Evolutionary conservation across 2,329 filamentous ascomycete genomes (phyloP).

Genomic region (Fusarium nanum): DNA sequence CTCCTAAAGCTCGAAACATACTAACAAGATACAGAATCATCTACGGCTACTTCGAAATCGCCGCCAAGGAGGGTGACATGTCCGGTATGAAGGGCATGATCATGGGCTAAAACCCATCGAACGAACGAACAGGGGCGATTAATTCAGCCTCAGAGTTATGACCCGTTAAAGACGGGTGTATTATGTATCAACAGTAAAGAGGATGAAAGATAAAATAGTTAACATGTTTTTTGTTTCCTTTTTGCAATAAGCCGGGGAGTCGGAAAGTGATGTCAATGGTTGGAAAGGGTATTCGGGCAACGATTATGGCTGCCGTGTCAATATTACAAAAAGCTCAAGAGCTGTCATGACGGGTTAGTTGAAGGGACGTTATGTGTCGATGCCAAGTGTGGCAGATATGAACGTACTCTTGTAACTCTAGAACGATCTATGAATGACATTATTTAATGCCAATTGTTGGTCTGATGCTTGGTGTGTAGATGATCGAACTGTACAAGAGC

Average conservation of each 20-base stretch:
- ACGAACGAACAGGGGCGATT: conserved; percentile 34
- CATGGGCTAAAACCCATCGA: conserved; percentile 66
- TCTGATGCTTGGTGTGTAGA: not conserved
- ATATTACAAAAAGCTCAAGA: conserved; percentile 36
- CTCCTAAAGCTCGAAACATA: not conserved
- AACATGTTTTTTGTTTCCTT: conserved; percentile 46
- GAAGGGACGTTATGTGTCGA: conserved; percentile 26
- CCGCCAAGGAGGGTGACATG: conserved; percentile 97
- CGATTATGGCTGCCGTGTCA: conserved; percentile 42
- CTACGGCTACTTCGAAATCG: conserved; percentile 99
- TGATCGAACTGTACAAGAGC: not conserved
- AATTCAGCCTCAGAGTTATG: conserved; percentile 38
- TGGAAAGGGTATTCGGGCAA: conserved; percentile 42
- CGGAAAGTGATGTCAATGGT: conserved; percentile 41
- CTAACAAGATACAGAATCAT: conserved; percentile 79
- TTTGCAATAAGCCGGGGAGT: conserved; percentile 43
- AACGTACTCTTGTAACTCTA: conserved; percentile 39
- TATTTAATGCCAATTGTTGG: conserved; percentile 30
- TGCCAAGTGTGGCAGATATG: conserved; percentile 16
- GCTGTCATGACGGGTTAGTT: conserved; percentile 40
- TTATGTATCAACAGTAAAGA: conserved; percentile 48
- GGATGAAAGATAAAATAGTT: conserved; percentile 46
- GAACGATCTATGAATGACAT: conserved; percentile 46
- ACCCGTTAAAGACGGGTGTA: conserved; percentile 27
- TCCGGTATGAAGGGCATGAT: conserved; percentile 81